Conservation (phyloP, 495 filamentous ascomycete species). For the Patellaria atrata region DNA sequence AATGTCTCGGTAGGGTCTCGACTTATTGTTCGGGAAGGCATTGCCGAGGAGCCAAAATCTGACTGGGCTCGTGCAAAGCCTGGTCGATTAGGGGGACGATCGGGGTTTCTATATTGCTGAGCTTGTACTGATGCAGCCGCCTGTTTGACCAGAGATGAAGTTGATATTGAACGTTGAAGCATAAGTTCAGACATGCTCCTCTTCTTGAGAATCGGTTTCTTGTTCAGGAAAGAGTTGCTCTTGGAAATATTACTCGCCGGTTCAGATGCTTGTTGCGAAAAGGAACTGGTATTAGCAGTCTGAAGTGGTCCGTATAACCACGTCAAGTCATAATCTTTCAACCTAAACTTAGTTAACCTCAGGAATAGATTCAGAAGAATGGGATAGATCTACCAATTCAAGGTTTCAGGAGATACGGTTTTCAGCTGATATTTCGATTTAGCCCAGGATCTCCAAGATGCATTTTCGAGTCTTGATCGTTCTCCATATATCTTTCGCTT, state of each 20-base stretch:
- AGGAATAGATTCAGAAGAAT: constrained; percentile 1
- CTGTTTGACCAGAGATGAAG: constrained; percentile 84
- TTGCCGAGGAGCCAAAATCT: constrained; percentile 45
- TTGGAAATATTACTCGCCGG: constrained; percentile 50
- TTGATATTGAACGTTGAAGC: constrained; percentile 78
- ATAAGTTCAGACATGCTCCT: constrained; percentile 91
- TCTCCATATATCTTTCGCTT: constrained; percentile 67
- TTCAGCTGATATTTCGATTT: constrained; percentile 73
- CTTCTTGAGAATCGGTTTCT: constrained; percentile 95
- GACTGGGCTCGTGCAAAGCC: constrained; percentile 43
- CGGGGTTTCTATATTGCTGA: constrained; percentile 46
- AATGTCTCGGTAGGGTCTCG: constrained; percentile 41
- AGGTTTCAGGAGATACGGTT: constrained; percentile 73
- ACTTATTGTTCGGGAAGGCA: constrained; percentile 39
- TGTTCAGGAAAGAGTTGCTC: constrained; percentile 63
- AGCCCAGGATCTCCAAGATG: constrained; percentile 96
- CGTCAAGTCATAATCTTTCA: constrained; percentile 94
- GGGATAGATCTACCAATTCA: constrained; percentile 64
- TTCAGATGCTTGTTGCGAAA: constrained; percentile 36
- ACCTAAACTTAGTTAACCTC: constrained; percentile 35
- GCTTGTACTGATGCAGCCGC: constrained; percentile 85
- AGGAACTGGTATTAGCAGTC: constrained; percentile 31
- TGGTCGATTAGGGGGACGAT: constrained; percentile 23
- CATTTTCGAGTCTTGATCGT: constrained; percentile 76
- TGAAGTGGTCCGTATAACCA: constrained; percentile 95